Conservation (phyloP, 2,329 filamentous ascomycete species). For the Talaromyces sp. region DNA sequence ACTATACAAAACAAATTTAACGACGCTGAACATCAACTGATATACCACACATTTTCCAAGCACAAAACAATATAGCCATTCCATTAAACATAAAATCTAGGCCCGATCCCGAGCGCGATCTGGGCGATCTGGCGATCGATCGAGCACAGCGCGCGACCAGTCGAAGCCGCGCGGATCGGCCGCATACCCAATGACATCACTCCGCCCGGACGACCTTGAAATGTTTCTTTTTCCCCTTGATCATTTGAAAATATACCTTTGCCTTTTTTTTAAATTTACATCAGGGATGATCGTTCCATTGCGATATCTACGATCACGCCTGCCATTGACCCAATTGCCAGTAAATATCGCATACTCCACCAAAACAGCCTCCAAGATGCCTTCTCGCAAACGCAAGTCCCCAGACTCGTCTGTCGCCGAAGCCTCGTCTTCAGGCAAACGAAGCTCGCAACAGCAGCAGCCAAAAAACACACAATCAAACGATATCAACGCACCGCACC, state of each 20-base stretch:
- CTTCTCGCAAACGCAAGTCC: slow-evolving; percentile 3
- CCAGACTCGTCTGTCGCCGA: background rate
- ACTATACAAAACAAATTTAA: too few species aligned
- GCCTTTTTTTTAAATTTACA: background rate
- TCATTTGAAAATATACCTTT: too few species aligned
- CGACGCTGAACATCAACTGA: too few species aligned
- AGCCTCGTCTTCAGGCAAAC: background rate
- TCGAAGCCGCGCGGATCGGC: background rate
- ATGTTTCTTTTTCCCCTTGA: background rate
- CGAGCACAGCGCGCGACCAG: background rate
- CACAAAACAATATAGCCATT: too few species aligned
- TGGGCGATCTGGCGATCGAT: background rate
- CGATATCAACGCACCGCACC: slow-evolving; percentile 18
- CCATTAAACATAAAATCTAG: too few species aligned
- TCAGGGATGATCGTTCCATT: too few species aligned
- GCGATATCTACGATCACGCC: too few species aligned
- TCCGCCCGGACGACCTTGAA: background rate
- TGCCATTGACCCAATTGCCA: background rate
- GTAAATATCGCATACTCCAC: background rate
- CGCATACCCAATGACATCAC: slow-evolving; percentile 7
- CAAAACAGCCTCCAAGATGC: background rate
- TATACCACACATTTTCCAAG: too few species aligned
- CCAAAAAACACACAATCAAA: background rate
- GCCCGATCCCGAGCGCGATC: background rate
- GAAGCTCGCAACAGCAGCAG: background rate